These are phyloP conservation scores for Enteropsectra breve DNA, from an alignment of 371 early-diverging fungal genomes.

Conservation along the genomic window DNA sequence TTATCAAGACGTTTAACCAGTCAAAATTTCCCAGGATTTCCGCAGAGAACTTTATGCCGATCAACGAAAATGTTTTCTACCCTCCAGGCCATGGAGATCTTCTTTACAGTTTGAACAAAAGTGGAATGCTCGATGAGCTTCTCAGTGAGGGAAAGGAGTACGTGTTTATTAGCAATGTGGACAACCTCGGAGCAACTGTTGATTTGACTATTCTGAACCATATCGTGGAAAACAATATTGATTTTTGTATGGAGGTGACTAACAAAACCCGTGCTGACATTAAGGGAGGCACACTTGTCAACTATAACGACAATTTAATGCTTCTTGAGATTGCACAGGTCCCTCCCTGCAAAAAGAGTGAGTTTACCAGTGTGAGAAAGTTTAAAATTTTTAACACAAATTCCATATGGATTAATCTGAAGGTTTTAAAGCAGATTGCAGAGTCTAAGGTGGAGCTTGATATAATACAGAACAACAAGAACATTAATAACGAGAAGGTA, in stretches of 20 bases:
- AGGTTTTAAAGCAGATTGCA: conserved; percentile 82
- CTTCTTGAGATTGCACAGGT: conserved; percentile 98
- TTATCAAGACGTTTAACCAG: conserved; percentile 90
- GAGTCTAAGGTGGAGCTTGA: conserved; percentile 74
- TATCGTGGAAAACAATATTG: conserved; percentile 73
- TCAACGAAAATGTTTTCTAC: conserved; percentile 68
- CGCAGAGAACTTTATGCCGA: conserved; percentile 77
- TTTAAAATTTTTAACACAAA: conserved; percentile 99
- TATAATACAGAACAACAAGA: conserved; percentile 88
- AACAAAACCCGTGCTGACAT: conserved; percentile 98
- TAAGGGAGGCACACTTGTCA: conserved; percentile 96
- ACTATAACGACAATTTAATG: conserved; percentile 82
- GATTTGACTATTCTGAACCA: conserved; percentile 81
- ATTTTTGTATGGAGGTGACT: conserved; percentile 97
- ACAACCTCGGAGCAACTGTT: conserved; percentile 94
- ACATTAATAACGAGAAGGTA: conserved; percentile 71
- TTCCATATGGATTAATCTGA: conserved; percentile 88
- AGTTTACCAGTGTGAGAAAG: conserved; percentile 95
- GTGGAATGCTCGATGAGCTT: conserved; percentile 83
- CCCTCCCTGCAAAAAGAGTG: conserved; percentile 77
- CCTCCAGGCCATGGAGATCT: conserved; percentile 99
- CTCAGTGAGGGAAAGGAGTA: conserved; percentile 91
- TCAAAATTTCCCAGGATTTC: conserved; percentile 83
- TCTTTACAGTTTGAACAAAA: conserved; percentile 80
- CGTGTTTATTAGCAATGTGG: conserved; percentile 95